Evolutionary conservation across 371 early-diverging fungal species (phyloP), one percentile per base, ranked within the genome.

Genomic region (Zancudomyces culisetae): DNA sequence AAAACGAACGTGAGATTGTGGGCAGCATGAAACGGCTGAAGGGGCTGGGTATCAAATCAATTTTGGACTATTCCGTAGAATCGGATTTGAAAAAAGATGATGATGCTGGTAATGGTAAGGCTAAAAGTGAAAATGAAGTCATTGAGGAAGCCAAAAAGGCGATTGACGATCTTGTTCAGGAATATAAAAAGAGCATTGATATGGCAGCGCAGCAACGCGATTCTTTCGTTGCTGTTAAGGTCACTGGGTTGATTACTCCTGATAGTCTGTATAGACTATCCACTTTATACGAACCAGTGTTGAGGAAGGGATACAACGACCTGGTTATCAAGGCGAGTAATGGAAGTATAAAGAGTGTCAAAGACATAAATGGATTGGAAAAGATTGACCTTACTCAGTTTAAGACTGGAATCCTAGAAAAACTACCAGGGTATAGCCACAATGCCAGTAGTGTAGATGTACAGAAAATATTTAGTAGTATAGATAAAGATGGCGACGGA

Each of bases 41-140:
- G 51, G 60, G 65, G 21, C 61, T 70, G 15, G 78, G 83, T 4
- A 84, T 96, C 66, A 82, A 83, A 21, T 77, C 83, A 28, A 92
- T 92, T 59, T 75, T 92, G 39, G 93, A 90, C 62, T 68, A 86
- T 20, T 83, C 88, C 0, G 74, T 90, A 41, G 96, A 95, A 62
- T 84, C 87, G 19, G 94, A 95, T 55, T 56, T 90, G 45, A 71
- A 73, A 53, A 76, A 73, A 18, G 54, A 30, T 41, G 12, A 46
- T 19, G 52, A 26, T 24, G 23, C 49, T 2, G 42, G 53, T 2
- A 24, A 21, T 15, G 22, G 21, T 3, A 15, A 6, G 24, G 49
- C 47, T 2, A 21, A 18, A 35, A 49, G 30, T 27, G 13, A 2
- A 22, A 64, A 60, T 51, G 58, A 68, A 1, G 62, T 68, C n/a